A percentile compares a stretch with the other conserved stretches of the same genome.
Conservation (phyloP, 345 rosid genomes). For the Physaria fendleri region DNA sequence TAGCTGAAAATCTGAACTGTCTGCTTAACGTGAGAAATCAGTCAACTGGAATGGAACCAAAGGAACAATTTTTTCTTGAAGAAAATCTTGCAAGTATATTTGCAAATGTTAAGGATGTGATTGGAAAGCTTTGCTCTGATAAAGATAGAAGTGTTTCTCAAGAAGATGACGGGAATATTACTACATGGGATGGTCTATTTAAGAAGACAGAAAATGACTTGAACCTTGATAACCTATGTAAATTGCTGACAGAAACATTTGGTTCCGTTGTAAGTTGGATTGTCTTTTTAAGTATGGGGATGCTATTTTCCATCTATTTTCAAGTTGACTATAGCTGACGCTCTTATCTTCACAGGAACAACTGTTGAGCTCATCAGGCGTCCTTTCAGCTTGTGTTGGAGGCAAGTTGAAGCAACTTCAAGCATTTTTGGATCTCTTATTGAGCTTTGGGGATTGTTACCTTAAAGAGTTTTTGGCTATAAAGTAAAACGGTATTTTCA, state of each 20-base stretch:
- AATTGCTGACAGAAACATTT: slow-evolving; percentile 42
- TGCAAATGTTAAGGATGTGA: slow-evolving; percentile 36
- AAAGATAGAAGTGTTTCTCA: slow-evolving; percentile 30
- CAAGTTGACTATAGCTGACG: slow-evolving; percentile 18
- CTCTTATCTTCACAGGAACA: slow-evolving; percentile 48
- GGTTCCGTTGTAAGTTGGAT: slow-evolving; percentile 47
- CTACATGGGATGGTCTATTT: slow-evolving; percentile 62
- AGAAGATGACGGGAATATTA: slow-evolving; percentile 39
- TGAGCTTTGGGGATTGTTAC: slow-evolving; percentile 50
- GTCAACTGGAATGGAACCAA: slow-evolving; percentile 22
- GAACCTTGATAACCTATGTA: slow-evolving; percentile 41
- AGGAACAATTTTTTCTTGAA: slow-evolving; percentile 32
- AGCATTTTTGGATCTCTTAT: slow-evolving; percentile 43
- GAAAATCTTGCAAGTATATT: slow-evolving; percentile 34
- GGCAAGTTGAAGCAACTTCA: slow-evolving; percentile 45
- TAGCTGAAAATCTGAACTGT: slow-evolving; percentile 43
- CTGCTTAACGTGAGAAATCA: slow-evolving; percentile 18
- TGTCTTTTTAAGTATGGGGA: background rate
- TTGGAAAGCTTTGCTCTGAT: slow-evolving; percentile 40
- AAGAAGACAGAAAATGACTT: slow-evolving; percentile 41
- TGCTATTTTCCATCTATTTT: slow-evolving; percentile 1
- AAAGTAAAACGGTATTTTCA: slow-evolving; percentile 50
- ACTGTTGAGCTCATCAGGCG: slow-evolving; percentile 35
- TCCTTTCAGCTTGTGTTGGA: slow-evolving; percentile 37
- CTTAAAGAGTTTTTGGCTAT: slow-evolving; percentile 60